Percentiles rank a stretch among this genome's conserved stretches.
phyloP scores from a whole-genome alignment of 345 rosid species.

The Fremontodendron californicum region DNA sequence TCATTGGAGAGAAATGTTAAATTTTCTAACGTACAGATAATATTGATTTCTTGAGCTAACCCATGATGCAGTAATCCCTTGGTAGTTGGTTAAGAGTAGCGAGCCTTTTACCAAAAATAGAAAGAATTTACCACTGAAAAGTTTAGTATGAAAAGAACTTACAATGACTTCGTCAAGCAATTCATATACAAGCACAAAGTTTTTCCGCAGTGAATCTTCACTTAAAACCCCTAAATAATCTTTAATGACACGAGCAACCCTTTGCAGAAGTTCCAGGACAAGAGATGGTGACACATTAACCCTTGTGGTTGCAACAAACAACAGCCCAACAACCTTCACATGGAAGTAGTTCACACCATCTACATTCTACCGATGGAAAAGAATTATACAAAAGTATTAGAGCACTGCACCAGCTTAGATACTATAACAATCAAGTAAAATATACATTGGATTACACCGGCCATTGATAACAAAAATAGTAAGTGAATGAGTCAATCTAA shows the following conservation, averaged over 20 bases:
- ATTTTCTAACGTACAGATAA: background rate
- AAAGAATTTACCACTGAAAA: background rate
- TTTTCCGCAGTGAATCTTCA: conserved; percentile 91
- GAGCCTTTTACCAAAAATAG: background rate
- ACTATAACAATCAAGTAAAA: background rate
- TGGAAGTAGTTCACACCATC: conserved; percentile 99
- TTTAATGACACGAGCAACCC: conserved; percentile 94
- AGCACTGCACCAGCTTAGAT: background rate
- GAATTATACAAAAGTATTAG: background rate
- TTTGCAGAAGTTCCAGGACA: conserved; percentile 93
- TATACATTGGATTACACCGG: background rate
- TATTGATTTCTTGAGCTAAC: background rate
- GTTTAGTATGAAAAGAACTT: conserved; percentile 31
- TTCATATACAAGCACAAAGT: conserved; percentile 94
- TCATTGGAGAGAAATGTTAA: background rate
- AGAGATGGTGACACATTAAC: conserved; percentile 89
- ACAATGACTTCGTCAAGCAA: conserved; percentile 97
- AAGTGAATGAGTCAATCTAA: background rate
- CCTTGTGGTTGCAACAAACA: conserved; percentile 95
- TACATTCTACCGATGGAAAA: conserved; percentile 46
- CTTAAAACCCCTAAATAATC: conserved; percentile 93
- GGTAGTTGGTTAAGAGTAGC: background rate
- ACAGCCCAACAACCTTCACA: conserved; percentile 86
- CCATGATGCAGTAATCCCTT: background rate
- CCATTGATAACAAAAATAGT: background rate